These are phyloP conservation scores for Xylaria hypoxylon DNA, from an alignment of 2,329 filamentous ascomycete species.

Conservation along the genomic window DNA sequence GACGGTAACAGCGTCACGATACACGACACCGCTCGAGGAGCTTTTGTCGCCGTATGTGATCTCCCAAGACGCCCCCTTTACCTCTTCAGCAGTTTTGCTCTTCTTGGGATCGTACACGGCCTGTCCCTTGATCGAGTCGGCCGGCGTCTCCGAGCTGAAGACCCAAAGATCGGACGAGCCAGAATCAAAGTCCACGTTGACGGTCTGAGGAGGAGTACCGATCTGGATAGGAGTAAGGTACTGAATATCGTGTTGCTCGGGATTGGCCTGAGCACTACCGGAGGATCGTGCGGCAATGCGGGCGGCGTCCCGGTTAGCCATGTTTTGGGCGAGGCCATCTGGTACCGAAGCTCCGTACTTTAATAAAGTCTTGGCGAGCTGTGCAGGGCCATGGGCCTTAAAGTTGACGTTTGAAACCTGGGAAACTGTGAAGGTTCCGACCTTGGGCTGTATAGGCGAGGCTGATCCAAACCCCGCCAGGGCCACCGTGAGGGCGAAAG, in stretches of 20 bases:
- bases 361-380: constrained; percentile 45
- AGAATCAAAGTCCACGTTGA: constrained; percentile 52
- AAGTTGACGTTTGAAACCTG: constrained; percentile 46
- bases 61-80: constrained; percentile 45
- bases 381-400: constrained; percentile 43
- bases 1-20: constrained; percentile 48
- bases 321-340: constrained; percentile 40
- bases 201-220: constrained; percentile 48
- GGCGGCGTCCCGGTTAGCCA: constrained; percentile 37
- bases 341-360: constrained; percentile 48
- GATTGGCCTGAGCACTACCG: constrained; percentile 43
- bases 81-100: constrained; percentile 44
- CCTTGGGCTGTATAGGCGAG: constrained; percentile 39
- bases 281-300: constrained; percentile 36
- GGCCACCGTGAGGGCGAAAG: constrained; percentile 33
- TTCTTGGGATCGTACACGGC: constrained; percentile 44
- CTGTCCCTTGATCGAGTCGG: constrained; percentile 43
- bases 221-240: constrained; percentile 50
- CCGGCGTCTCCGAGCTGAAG: constrained; percentile 46
- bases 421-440: constrained; percentile 43
- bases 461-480: constrained; percentile 43
- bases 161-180: constrained; percentile 53
- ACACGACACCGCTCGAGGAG: constrained; percentile 52
- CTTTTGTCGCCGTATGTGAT: constrained; percentile 51
- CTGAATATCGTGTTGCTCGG: constrained; percentile 46